Evolutionary conservation across 2,329 filamentous ascomycete species (phyloP).

Genomic region (Ascomycota sp.): DNA sequence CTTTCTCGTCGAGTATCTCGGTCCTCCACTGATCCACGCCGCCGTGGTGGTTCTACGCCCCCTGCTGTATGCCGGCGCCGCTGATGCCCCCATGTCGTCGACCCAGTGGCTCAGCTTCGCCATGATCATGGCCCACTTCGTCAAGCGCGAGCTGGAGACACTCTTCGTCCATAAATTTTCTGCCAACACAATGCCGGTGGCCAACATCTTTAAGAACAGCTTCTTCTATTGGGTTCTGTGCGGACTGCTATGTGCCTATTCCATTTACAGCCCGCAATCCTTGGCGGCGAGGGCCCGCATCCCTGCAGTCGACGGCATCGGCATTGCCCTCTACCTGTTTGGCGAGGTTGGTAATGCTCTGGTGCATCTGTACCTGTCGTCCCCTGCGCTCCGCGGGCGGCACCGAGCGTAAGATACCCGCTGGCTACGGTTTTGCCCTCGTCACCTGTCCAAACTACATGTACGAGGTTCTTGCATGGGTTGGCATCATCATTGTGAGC

Average conservation of each 20-base stretch:
- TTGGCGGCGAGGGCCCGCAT: slow-evolving; percentile 35
- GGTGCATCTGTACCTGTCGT: slow-evolving; percentile 60
- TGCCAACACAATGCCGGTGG: slow-evolving; percentile 75
- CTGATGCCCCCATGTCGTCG: slow-evolving; percentile 31
- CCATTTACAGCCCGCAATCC: slow-evolving; percentile 61
- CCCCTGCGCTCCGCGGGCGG: slow-evolving; percentile 59
- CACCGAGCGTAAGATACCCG: slow-evolving; percentile 73
- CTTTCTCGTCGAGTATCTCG: slow-evolving; percentile 87
- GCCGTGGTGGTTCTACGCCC: slow-evolving; percentile 52
- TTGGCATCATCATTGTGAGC: slow-evolving; percentile 60
- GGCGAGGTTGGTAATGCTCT: slow-evolving; percentile 66
- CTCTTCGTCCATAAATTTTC: slow-evolving; percentile 91
- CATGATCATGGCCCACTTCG: slow-evolving; percentile 65
- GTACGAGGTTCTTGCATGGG: slow-evolving; percentile 77
- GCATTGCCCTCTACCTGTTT: slow-evolving; percentile 51
- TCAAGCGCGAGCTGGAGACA: slow-evolving; percentile 91
- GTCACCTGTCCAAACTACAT: slow-evolving; percentile 97
- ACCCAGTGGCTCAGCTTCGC: slow-evolving; percentile 54
- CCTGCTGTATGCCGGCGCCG: slow-evolving; percentile 28
- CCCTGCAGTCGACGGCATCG: slow-evolving; percentile 38
- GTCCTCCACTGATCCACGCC: slow-evolving; percentile 73
- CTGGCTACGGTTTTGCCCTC: slow-evolving; percentile 61
- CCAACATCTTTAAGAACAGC: slow-evolving; percentile 88
- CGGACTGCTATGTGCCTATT: slow-evolving; percentile 64
- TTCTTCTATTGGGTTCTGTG: slow-evolving; percentile 82